phyloP scores from a whole-genome alignment of 139 green algal genomes.

The Mesostigma viride region DNA sequence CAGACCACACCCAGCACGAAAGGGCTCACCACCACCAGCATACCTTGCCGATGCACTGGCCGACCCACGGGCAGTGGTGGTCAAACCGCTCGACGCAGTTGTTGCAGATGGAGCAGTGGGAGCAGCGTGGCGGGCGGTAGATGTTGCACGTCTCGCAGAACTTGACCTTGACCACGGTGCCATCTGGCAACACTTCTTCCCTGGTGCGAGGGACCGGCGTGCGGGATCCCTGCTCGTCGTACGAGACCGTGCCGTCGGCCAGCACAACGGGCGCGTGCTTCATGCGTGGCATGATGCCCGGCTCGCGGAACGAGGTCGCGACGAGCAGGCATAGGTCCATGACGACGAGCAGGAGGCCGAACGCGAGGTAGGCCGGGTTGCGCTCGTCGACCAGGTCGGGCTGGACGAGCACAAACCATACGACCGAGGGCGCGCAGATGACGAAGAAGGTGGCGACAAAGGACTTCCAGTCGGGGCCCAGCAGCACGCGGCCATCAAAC shows the following conservation, averaged over 20 bases:
- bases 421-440: constrained; percentile 12
- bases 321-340: constrained; percentile 25
- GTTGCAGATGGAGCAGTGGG: constrained; percentile 92
- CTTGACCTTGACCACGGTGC: constrained; percentile 52
- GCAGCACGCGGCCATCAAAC: constrained; percentile 26
- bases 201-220: constrained; percentile 21
- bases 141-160: constrained; percentile 75
- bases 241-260: background rate
- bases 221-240: constrained; percentile 34
- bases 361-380: background rate
- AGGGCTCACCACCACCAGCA: too few species aligned
- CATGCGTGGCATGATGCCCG: constrained; percentile 74
- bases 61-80: constrained; percentile 98
- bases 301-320: constrained; percentile 71
- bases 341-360: constrained; percentile 12
- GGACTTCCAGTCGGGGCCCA: constrained; percentile 26
- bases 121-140: constrained; percentile 82
- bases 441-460: constrained; percentile 22
- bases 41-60: constrained; percentile 41
- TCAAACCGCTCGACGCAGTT: constrained; percentile 97
- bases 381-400: constrained; percentile 11
- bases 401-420: constrained; percentile 26
- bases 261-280: constrained; percentile 6
- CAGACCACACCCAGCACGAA: background rate
- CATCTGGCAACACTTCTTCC: constrained; percentile 47